Evolutionary conservation across 2,329 filamentous ascomycete species (phyloP).

Genomic region (Fusarium sacchari): DNA sequence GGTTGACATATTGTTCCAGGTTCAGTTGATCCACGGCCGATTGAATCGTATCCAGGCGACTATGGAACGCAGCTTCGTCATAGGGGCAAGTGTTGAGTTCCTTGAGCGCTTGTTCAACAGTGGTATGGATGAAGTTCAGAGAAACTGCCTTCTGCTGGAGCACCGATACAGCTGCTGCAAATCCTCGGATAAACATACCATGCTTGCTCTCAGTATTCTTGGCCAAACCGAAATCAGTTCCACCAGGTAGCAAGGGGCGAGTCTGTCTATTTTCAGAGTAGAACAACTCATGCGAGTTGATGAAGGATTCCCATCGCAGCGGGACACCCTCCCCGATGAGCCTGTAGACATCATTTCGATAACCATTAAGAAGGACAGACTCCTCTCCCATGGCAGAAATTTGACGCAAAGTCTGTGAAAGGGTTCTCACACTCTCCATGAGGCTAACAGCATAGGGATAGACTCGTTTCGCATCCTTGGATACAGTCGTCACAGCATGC

Average conservation of each 20-base stretch:
- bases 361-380: constrained; percentile 86
- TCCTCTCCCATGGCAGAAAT: constrained; percentile 90
- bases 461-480: constrained; percentile 98
- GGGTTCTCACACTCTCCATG: constrained; percentile 98
- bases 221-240: constrained; percentile 54
- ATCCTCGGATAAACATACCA: constrained; percentile 94
- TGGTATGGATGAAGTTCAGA: constrained; percentile 81
- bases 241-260: constrained; percentile 55
- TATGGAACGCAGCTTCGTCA: constrained; percentile 79
- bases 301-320: constrained; percentile 96
- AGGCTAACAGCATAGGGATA: constrained; percentile 98
- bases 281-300: constrained; percentile 92
- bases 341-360: constrained; percentile 87
- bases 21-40: constrained; percentile 95
- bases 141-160: constrained; percentile 88
- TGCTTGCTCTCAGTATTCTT: constrained; percentile 86
- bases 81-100: constrained; percentile 90
- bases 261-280: constrained; percentile 62
- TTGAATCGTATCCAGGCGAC: constrained; percentile 86
- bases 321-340: constrained; percentile 89
- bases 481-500: constrained; percentile 92
- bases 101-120: constrained; percentile 79
- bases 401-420: constrained; percentile 85
- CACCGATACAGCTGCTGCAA: constrained; percentile 85
- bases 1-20: constrained; percentile 93